Conservation (phyloP, 2,329 filamentous ascomycete genomes). For the Colletotrichum tofieldiae region DNA sequence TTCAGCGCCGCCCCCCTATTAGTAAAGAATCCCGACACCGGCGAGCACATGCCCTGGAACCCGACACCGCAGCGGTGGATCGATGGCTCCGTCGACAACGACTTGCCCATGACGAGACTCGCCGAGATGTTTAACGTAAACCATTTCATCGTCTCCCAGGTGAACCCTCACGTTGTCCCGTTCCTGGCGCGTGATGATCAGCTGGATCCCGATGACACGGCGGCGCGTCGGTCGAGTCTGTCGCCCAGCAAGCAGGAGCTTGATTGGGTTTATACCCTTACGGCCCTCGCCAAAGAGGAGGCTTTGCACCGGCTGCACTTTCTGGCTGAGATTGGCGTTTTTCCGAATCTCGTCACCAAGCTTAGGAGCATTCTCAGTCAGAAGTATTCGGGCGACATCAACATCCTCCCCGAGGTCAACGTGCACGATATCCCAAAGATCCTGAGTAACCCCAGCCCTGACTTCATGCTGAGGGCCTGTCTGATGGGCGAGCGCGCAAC, state of each 20-base stretch:
- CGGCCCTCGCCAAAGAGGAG: constrained; percentile 83
- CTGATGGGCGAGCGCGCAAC: constrained; percentile 87
- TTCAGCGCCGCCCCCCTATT: constrained; percentile 86
- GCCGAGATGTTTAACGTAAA: constrained; percentile 99
- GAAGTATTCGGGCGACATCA: constrained; percentile 95
- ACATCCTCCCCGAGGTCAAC: constrained; percentile 86
- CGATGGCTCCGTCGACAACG: constrained; percentile 94
- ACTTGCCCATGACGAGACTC: constrained; percentile 90
- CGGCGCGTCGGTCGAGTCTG: constrained; percentile 41
- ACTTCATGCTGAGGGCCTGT: constrained; percentile 88
- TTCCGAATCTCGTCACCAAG: constrained; percentile 85
- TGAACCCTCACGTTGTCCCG: constrained; percentile 93
- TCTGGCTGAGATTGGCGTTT: constrained; percentile 83
- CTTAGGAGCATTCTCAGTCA: constrained; percentile 87
- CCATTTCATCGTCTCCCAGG: constrained; percentile 97
- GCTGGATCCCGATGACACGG: constrained; percentile 55
- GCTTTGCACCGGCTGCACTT: constrained; percentile 85
- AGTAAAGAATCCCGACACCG: constrained; percentile 88
- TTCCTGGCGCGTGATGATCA: constrained; percentile 85
- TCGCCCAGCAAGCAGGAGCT: constrained; percentile 57
- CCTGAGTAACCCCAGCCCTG: constrained; percentile 85
- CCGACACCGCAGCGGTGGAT: constrained; percentile 90
- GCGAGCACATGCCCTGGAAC: constrained; percentile 86
- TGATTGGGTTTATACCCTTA: constrained; percentile 77
- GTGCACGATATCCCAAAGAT: constrained; percentile 83